phyloP scores from a whole-genome alignment of 768 basidiomycete species.

The Tricholoma hemisulphureum region DNA sequence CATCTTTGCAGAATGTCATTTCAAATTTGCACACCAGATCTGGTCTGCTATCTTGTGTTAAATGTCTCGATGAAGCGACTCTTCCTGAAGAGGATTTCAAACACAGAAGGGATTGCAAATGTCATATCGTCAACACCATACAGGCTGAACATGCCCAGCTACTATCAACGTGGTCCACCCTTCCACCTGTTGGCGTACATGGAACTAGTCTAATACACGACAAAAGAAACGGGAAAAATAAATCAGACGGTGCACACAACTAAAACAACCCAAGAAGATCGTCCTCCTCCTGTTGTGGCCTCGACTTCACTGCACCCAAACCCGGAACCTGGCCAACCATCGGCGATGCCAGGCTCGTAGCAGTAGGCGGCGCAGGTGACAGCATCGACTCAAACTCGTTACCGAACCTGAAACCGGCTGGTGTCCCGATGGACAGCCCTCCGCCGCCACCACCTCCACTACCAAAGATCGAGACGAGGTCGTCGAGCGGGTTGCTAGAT shows the following conservation, averaged over 20 bases:
- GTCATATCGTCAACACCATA: too few species aligned
- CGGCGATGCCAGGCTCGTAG: constrained; percentile 17
- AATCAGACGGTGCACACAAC: constrained; percentile 9
- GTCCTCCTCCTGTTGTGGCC: constrained; percentile 38
- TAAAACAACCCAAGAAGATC: constrained; percentile 55
- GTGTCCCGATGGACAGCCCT: constrained; percentile 21
- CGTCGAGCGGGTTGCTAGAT: constrained; percentile 87
- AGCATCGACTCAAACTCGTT: constrained; percentile 23
- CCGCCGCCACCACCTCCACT: constrained; percentile 39
- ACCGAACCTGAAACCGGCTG: constrained; percentile 20
- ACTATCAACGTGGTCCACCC: too few species aligned
- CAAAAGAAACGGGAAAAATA: not conserved
- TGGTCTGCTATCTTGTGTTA: too few species aligned
- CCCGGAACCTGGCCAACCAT: constrained; percentile 13
- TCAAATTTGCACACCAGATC: too few species aligned
- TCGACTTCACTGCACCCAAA: not conserved
- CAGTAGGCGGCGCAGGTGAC: constrained; percentile 30
- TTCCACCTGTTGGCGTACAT: too few species aligned
- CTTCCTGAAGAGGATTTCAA: too few species aligned
- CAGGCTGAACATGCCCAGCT: too few species aligned
- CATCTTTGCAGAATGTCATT: too few species aligned
- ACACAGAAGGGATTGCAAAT: too few species aligned
- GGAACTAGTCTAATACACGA: not conserved
- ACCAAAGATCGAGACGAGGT: constrained; percentile 91
- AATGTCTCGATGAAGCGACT: too few species aligned